These are phyloP conservation scores for Nakaseomyces glabratus DNA, from an alignment of 1,139 yeast species.

Conservation along the genomic window DNA sequence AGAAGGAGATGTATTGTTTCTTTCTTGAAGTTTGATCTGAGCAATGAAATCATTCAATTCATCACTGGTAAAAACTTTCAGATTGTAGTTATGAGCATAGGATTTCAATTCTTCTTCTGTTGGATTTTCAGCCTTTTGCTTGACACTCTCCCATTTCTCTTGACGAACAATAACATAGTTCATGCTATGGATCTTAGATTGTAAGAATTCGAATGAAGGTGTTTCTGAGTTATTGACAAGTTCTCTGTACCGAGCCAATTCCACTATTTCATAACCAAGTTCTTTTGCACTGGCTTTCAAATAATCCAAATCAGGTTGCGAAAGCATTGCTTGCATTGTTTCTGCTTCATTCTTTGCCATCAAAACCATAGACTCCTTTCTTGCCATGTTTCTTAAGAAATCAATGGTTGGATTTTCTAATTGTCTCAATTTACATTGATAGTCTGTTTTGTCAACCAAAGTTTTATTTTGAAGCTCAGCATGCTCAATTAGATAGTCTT, in stretches of 20 bases:
- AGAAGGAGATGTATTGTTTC: slow-evolving; percentile 15
- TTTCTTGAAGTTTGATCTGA: slow-evolving; percentile 15
- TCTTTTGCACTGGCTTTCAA: slow-evolving; percentile 22
- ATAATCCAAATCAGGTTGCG: slow-evolving; percentile 15
- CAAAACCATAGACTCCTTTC: slow-evolving; percentile 6
- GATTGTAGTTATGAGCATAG: not conserved
- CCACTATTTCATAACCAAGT: slow-evolving; percentile 19
- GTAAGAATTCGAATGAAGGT: slow-evolving; percentile 27
- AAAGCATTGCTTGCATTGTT: slow-evolving; percentile 8
- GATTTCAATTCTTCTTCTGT: slow-evolving; percentile 11
- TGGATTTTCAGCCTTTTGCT: slow-evolving; percentile 5
- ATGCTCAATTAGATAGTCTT: slow-evolving; percentile 21
- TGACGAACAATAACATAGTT: slow-evolving; percentile 25
- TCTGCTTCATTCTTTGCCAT: slow-evolving; percentile 7
- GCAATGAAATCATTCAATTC: slow-evolving; percentile 8
- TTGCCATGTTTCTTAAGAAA: slow-evolving; percentile 6
- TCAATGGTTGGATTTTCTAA: slow-evolving; percentile 10
- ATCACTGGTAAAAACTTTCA: slow-evolving; percentile 7
- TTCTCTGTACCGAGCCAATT: slow-evolving; percentile 25
- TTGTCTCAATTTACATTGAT: slow-evolving; percentile 1
- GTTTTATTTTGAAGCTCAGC: slow-evolving; percentile 11
- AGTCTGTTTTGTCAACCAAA: slow-evolving; percentile 8
- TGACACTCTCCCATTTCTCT: slow-evolving; percentile 20
- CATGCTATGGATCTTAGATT: slow-evolving; percentile 19
- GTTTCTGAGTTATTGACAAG: slow-evolving; percentile 24